Evolutionary conservation across 108 stramenopile species (phyloP).

Genomic region (Cafeteria roenbergensis): DNA sequence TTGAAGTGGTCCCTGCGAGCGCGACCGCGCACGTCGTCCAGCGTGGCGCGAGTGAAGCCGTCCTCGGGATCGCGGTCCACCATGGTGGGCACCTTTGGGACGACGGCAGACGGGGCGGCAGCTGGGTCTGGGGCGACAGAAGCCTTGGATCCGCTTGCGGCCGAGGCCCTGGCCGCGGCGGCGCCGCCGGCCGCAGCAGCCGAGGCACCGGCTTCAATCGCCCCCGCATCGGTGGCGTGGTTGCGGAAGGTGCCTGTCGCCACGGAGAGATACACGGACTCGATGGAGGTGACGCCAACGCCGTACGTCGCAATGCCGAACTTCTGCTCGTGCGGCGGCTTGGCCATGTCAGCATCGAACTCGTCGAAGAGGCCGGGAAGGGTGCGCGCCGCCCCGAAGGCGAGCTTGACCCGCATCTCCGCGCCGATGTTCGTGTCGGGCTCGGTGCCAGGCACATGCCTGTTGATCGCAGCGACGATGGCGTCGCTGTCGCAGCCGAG

Average conservation of each 20-base stretch:
- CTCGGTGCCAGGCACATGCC: conserved; percentile 48
- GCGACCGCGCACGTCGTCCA: not conserved
- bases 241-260: no score
- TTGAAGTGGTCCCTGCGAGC: not conserved
- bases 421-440: conserved; percentile 73
- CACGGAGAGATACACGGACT: conserved; percentile 42
- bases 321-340: not conserved
- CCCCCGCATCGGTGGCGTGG: no score
- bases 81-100: not conserved
- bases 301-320: conserved; percentile 38
- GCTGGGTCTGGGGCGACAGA: no score
- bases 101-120: no score
- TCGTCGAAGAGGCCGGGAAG: conserved; percentile 64
- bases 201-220: no score
- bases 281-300: conserved; percentile 45
- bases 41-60: no score
- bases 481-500: not conserved
- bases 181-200: conserved; percentile 10
- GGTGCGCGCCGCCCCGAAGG: conserved; percentile 51
- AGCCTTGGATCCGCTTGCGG: not conserved
- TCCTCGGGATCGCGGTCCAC: no score
- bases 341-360: conserved; percentile 47
- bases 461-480: not conserved
- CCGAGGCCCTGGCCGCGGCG: not conserved
- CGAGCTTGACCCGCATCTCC: conserved; percentile 76